Evolutionary conservation across 805 yeast genomes (phyloP), one percentile per base, ranked within the genome.

Genomic region (Spencermartinsiella europaea): DNA sequence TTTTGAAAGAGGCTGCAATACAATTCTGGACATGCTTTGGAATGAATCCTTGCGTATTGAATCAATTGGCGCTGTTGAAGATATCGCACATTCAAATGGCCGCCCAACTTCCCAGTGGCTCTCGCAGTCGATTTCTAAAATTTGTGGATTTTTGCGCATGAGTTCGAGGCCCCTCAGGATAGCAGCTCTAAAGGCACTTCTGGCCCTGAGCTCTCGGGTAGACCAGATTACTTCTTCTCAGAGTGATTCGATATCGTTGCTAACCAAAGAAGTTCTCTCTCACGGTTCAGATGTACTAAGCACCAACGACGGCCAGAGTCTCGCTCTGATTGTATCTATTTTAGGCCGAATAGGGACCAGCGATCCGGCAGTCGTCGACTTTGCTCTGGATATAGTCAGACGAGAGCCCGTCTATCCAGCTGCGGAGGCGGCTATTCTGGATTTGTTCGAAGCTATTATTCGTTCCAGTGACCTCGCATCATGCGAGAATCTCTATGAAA

Each of bases 41-140:
- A 64, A 64, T 49, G 71, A 70, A 45, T 62, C 69, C 5, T 57
- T 68, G 40, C 63, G 68, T 2, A 48, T 57, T n/a, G 55, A 52
- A 4, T 59, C 71, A 0, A 54, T 69, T 19, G 52, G 46, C 2
- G 55, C 70, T 2, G 56, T 63, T 37, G 60, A 62, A 50, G 58
- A 44, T 15, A 34, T 47, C 0, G 39, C 39, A 1, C 46, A 54
- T 21, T 51, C 54, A 15, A 19, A 28, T 3, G 28, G 21, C 8
- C 44, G 51, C 2, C 39, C 34, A 7, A 38, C 54, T 39, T 36
- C 21, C 54, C 54, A 41, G 40, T 57, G 60, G 64, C 44, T 51
- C n/a, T 34, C 34, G 7, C 39, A 35, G 14, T 53, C 48, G 7
- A 47, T 53, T 5, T 38, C 25, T 12, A 54, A 50, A 41, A 52